A percentile compares a stretch with the other conserved stretches of the same genome.
phyloP scores from a whole-genome alignment of 2,329 filamentous ascomycete genomes.

The Emergomyces pasteurianus region DNA sequence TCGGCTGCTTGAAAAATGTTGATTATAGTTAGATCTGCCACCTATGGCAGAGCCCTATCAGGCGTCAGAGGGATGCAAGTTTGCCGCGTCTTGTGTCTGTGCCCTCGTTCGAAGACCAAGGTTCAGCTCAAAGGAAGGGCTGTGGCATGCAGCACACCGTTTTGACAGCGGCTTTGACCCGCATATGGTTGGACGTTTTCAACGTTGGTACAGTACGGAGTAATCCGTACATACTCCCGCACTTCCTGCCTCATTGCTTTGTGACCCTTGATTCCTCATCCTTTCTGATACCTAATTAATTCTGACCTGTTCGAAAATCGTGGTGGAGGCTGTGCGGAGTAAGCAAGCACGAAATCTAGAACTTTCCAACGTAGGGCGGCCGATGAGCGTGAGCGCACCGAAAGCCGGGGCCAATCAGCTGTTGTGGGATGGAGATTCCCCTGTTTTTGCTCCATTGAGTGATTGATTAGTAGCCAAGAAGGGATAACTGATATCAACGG shows the following conservation, averaged over 20 bases:
- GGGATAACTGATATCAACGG: neutral
- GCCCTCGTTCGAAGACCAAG: neutral
- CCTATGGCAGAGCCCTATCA: neutral
- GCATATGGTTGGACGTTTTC: neutral
- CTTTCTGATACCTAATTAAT: neutral
- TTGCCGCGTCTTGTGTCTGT: neutral
- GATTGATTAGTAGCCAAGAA: neutral
- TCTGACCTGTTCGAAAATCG: neutral
- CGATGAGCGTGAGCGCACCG: neutral
- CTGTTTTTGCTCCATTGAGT: neutral
- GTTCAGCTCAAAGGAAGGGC: neutral
- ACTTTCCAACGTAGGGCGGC: neutral
- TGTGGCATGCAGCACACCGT: neutral
- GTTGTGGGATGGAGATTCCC: neutral
- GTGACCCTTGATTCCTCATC: neutral
- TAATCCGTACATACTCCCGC: too few relatives aligned
- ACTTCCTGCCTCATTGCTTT: neutral
- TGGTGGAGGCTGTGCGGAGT: neutral
- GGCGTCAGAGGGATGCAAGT: neutral
- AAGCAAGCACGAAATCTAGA: neutral
- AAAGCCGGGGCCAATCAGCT: neutral
- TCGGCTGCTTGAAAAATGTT: neutral
- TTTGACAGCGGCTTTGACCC: neutral
- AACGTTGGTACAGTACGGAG: neutral
- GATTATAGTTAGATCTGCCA: neutral